A percentile compares a stretch with the other conserved stretches of the same genome.
Evolutionary conservation across 108 stramenopile genomes (phyloP).

Genomic region (Cyclotella sp.): DNA sequence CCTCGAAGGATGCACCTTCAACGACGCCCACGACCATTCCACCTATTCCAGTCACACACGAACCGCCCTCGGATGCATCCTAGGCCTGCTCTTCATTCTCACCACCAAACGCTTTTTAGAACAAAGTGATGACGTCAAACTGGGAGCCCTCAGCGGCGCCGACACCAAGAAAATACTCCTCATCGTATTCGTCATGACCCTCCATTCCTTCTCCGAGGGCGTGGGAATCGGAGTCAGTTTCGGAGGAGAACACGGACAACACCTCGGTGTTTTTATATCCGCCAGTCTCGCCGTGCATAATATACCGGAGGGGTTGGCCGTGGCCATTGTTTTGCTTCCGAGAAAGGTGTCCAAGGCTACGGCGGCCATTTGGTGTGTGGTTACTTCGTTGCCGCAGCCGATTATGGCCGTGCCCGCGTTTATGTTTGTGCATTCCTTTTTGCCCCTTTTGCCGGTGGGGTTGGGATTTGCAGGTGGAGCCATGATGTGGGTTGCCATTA

Average conservation of each 20-base stretch:
- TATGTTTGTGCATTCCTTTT: conserved; percentile 94
- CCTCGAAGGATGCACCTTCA: conserved; percentile 82
- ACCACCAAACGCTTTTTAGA: conserved; percentile 83
- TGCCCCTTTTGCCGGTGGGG: conserved; percentile 94
- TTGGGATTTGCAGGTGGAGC: conserved; percentile 99
- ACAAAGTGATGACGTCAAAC: conserved; percentile 88
- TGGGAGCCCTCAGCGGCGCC: conserved; percentile 87
- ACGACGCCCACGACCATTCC: conserved; percentile 71
- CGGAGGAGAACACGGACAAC: conserved; percentile 70
- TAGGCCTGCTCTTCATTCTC: conserved; percentile 88
- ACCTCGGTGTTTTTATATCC: conserved; percentile 95
- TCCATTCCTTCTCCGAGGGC: conserved; percentile 98
- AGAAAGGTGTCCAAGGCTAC: conserved; percentile 85
- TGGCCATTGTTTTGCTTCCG: conserved; percentile 94
- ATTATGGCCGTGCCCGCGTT: conserved; percentile 98
- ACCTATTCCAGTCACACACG: conserved; percentile 48
- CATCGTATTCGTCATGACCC: conserved; percentile 98
- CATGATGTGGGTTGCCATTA: conserved; percentile 97
- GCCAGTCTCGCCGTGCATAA: conserved; percentile 98
- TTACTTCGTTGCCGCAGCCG: conserved; percentile 97
- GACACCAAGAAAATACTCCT: conserved; percentile 90
- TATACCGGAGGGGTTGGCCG: conserved; percentile 98
- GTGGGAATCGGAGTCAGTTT: conserved; percentile 49
- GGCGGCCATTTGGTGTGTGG: conserved; percentile 93
- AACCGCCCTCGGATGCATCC: conserved; percentile 69